Evolutionary conservation across 192 early-diverging fungal species (phyloP).

Genomic region (Phlyctochytrium bullatum): DNA sequence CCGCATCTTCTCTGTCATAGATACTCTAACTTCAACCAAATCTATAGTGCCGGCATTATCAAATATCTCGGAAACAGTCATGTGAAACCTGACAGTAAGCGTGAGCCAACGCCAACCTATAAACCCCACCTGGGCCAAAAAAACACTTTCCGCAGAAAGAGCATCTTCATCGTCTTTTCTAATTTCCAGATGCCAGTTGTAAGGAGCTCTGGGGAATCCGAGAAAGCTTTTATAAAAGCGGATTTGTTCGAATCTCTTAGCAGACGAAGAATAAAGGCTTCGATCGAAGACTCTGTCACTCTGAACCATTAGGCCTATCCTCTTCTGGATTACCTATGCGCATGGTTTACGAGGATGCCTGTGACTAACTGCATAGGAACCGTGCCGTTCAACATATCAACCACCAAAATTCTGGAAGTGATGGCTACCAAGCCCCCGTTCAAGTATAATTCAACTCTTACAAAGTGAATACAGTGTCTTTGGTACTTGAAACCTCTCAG

Average conservation of each 20-base stretch:
- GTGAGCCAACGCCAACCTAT: neutral
- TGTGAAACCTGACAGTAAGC: constrained; percentile 59
- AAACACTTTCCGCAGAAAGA: constrained; percentile 77
- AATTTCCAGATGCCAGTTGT: constrained; percentile 72
- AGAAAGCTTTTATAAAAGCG: constrained; percentile 91
- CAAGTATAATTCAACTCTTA: constrained; percentile 62
- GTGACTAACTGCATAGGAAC: constrained; percentile 74
- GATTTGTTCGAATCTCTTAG: constrained; percentile 74
- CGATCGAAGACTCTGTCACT: constrained; percentile 74
- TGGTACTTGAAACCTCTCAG: constrained; percentile 45
- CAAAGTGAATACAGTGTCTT: constrained; percentile 1
- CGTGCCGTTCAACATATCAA: constrained; percentile 80
- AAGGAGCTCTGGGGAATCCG: constrained; percentile 81
- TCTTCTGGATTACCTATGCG: constrained; percentile 61
- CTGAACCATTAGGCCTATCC: constrained; percentile 27
- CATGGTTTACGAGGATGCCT: constrained; percentile 84
- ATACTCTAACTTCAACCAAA: constrained; percentile 41
- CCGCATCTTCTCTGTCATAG: constrained; percentile 77
- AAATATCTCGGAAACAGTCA: constrained; percentile 54
- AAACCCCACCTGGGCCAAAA: constrained; percentile 82
- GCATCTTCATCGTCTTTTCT: constrained; percentile 78
- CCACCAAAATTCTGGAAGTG: constrained; percentile 82
- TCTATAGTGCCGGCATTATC: constrained; percentile 34
- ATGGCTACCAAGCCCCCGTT: constrained; percentile 80
- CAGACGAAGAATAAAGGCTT: constrained; percentile 86